Evolutionary conservation across 108 stramenopile genomes (phyloP), one percentile per base, ranked within the genome.

Genomic region (Nitzschia putrida): DNA sequence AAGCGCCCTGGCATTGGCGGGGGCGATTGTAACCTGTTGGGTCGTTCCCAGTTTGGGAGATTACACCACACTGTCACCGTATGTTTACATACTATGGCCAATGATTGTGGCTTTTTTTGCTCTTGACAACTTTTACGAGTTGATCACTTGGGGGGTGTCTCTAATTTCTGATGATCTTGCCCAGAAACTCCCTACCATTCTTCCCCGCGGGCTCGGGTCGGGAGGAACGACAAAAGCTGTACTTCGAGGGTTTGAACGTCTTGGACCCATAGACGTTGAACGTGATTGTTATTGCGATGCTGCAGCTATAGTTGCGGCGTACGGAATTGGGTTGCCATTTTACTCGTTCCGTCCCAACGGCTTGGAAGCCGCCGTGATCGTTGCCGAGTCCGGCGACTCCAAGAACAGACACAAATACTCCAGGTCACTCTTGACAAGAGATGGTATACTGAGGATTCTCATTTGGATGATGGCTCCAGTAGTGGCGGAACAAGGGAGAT

Each of bases 311-410:
- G 85, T 91, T 67, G 79, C 68, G 9, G 97, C 91, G 8, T 98
- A 98, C 66, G 65, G 70, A 16, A 81, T 95, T 16, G 97, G 97
- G 37, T 64, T 97, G 60, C 96, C 97, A n/a, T 91, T 91, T 55
- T 98, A 96, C 86, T 89, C 93, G 49, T 98, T 96, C 59, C 87
- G 88, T 65, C 93, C 96, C 18, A 97, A 95, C 65, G 92, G 93
- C 25, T 71, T 93, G 55, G 97, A 98, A 85, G 79, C 74, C 14
- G 82, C 82, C 9, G 80, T 78, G 6, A 61, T 83, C 60, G 80
- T 72, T 22, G 80, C 81, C 43, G 76, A 80, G 64, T 71, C 78
- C 10, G 44, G 25, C 11, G 59, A 74, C 13, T 59, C 41, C 13
- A 47, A 73, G 23, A 65, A 65, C 22, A 49, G 47, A 18, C 14